Percentiles rank a stretch among this genome's conserved stretches.
These are phyloP conservation scores for Glebionis coronaria DNA, from an alignment of 129 eudicot genomes.

Conservation along the genomic window DNA sequence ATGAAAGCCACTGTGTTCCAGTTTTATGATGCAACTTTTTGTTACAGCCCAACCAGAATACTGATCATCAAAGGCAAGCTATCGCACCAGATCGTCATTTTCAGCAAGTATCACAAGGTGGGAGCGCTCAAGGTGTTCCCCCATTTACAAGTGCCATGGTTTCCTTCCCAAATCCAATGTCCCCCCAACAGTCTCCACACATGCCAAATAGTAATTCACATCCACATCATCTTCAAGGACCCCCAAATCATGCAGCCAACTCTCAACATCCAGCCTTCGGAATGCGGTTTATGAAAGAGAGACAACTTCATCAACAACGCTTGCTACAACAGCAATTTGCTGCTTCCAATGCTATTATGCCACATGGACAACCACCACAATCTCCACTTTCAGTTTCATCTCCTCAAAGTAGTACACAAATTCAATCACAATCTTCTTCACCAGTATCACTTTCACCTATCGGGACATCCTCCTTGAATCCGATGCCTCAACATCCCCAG, in stretches of 20 bases:
- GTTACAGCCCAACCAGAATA: conserved; percentile 55
- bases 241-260: conserved; percentile 33
- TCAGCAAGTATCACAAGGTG: conserved; percentile 47
- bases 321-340: conserved; percentile 56
- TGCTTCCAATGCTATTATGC: conserved; percentile 50
- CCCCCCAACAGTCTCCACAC: conserved; percentile 66
- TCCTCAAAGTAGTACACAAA: conserved; percentile 59
- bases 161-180: conserved; percentile 54
- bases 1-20: not conserved
- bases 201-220: conserved; percentile 42
- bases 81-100: conserved; percentile 49
- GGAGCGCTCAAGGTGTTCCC: conserved; percentile 28
- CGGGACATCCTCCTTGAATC: conserved; percentile 20
- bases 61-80: no score
- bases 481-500: conserved; percentile 48
- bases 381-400: conserved; percentile 61
- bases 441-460: conserved; percentile 23
- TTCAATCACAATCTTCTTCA: conserved; percentile 59
- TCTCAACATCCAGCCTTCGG: conserved; percentile 53
- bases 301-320: conserved; percentile 68
- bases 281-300: conserved; percentile 64
- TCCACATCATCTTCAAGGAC: conserved; percentile 64
- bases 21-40: not conserved
- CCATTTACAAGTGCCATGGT: no score
- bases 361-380: conserved; percentile 53